A percentile compares a stretch with the other conserved stretches of the same genome.
phyloP scores from a whole-genome alignment of 805 yeast genomes.

The Starmera amethionina region DNA sequence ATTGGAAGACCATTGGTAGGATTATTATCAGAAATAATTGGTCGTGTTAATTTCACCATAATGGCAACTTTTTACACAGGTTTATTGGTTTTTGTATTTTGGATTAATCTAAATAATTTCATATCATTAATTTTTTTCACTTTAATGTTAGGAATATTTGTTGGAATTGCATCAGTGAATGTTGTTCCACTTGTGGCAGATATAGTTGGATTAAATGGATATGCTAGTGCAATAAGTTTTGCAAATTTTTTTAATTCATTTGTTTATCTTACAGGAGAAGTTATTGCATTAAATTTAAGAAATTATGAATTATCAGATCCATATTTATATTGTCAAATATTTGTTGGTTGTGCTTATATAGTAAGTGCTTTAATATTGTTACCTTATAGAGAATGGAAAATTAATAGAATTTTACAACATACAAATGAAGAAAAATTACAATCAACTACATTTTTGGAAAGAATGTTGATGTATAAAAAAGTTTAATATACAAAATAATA shows the following conservation, averaged over 20 bases:
- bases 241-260: slow-evolving; percentile 23
- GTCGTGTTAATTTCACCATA: slow-evolving; percentile 36
- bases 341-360: slow-evolving; percentile 43
- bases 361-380: slow-evolving; percentile 31
- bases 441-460: not conserved
- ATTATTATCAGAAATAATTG: slow-evolving; percentile 31
- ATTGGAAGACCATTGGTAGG: slow-evolving; percentile 44
- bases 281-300: slow-evolving; percentile 42
- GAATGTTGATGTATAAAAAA: too few species aligned
- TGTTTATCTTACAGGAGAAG: slow-evolving; percentile 36
- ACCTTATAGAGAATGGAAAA: slow-evolving; percentile 42
- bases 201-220: slow-evolving; percentile 25
- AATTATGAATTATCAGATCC: slow-evolving; percentile 28
- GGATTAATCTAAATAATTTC: slow-evolving; percentile 38
- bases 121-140: slow-evolving; percentile 31
- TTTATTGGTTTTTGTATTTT: slow-evolving; percentile 33
- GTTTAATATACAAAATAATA: too few species aligned
- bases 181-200: slow-evolving; percentile 31
- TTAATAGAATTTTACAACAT: slow-evolving; percentile 26
- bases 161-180: slow-evolving; percentile 36
- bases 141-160: slow-evolving; percentile 31
- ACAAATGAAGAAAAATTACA: not conserved
- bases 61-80: slow-evolving; percentile 24
- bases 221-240: slow-evolving; percentile 29
- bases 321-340: slow-evolving; percentile 49